Percentiles rank a stretch among this genome's conserved stretches.
These are phyloP conservation scores for Populus euphratica DNA, from an alignment of 345 rosid genomes.

Conservation along the genomic window DNA sequence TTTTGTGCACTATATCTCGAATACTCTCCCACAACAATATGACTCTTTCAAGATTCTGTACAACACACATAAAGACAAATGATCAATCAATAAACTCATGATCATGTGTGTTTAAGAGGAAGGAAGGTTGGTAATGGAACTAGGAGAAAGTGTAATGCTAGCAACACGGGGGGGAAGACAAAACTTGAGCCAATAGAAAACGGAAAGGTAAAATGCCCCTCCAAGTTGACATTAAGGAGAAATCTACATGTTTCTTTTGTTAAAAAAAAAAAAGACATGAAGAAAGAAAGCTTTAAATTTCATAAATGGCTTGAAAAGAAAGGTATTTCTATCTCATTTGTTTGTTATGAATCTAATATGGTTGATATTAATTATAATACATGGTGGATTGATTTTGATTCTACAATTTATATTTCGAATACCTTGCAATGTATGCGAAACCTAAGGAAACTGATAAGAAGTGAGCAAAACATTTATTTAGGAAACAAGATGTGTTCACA, in stretches of 20 bases:
- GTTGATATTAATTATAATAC: background rate
- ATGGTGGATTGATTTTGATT: background rate
- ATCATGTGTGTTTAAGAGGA: background rate
- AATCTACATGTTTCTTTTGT: background rate
- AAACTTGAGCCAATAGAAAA: background rate
- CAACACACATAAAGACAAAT: background rate
- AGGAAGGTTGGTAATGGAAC: background rate
- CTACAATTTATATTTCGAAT: background rate
- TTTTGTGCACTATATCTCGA: background rate
- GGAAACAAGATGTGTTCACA: background rate
- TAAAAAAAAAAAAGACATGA: background rate
- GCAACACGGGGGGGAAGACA: background rate
- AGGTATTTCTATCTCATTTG: no score
- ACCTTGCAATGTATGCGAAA: background rate
- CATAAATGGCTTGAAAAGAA: no score
- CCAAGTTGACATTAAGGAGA: background rate
- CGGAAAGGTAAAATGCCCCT: background rate
- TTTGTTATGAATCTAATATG: no score
- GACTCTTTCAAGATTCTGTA: background rate
- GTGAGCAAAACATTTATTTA: background rate
- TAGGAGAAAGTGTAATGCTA: background rate
- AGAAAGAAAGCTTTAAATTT: no score
- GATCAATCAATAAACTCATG: background rate
- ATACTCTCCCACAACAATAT: background rate
- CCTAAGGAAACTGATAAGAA: background rate